Evolutionary conservation across 2,329 filamentous ascomycete species (phyloP).

Genomic region (Epichloe hybrida): DNA sequence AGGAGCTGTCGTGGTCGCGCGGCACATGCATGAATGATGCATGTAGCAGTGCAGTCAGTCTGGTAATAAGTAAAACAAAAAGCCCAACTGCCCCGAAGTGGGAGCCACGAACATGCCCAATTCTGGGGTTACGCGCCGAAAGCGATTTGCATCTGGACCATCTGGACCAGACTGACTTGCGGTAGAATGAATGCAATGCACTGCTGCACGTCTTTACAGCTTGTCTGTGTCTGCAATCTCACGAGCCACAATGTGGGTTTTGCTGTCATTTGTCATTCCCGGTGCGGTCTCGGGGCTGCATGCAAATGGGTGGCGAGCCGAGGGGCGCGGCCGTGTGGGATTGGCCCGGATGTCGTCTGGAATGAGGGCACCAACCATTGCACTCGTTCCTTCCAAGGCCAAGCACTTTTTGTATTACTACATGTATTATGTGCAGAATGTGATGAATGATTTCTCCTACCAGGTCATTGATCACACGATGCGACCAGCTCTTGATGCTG

Average conservation of each 20-base stretch:
- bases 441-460: no score
- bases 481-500: no score
- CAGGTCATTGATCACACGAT: no score
- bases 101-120: not conserved
- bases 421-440: no score
- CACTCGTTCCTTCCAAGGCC: not conserved
- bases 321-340: not conserved
- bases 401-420: no score
- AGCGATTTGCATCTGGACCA: not conserved
- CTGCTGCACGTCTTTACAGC: not conserved
- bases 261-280: not conserved
- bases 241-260: no score
- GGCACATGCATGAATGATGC: not conserved
- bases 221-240: no score
- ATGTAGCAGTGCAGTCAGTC: not conserved
- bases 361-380: not conserved
- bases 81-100: not conserved
- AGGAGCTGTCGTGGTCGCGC: not conserved
- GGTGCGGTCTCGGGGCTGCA: not conserved
- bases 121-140: not conserved
- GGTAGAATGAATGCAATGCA: not conserved
- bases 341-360: not conserved
- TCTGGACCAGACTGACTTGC: no score
- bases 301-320: not conserved
- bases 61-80: no score